Evolutionary conservation across 805 yeast species (phyloP).

Genomic region (Ogataea nakhonphanomensis): DNA sequence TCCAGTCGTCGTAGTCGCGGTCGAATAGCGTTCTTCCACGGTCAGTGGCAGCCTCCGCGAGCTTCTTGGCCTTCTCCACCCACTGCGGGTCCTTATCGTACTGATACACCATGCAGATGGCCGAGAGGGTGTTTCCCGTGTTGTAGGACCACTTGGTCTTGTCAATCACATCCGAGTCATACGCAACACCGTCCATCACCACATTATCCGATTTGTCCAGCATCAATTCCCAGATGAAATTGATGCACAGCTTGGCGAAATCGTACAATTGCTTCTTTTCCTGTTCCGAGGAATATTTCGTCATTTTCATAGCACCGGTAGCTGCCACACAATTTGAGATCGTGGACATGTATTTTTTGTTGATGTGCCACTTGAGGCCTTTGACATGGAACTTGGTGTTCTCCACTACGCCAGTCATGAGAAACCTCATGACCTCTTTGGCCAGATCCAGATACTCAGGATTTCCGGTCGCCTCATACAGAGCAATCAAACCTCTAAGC

Average conservation of each 20-base stretch:
- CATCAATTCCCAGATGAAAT: conserved; percentile 52
- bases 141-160: conserved; percentile 64
- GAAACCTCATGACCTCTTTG: conserved; percentile 53
- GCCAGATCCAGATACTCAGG: conserved; percentile 52
- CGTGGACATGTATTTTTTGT: conserved; percentile 56
- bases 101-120: conserved; percentile 47
- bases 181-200: conserved; percentile 60
- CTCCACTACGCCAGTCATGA: conserved; percentile 66
- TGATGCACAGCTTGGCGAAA: conserved; percentile 55
- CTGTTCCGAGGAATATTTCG: conserved; percentile 46
- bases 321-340: conserved; percentile 70
- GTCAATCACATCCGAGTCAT: conserved; percentile 43
- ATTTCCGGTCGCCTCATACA: conserved; percentile 64
- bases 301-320: conserved; percentile 53
- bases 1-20: conserved; percentile 52
- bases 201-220: conserved; percentile 54
- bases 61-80: conserved; percentile 42
- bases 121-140: conserved; percentile 62
- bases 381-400: conserved; percentile 46
- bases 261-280: conserved; percentile 38
- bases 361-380: conserved; percentile 67
- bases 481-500: conserved; percentile 61
- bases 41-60: conserved; percentile 59
- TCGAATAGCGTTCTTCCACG: conserved; percentile 55
- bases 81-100: conserved; percentile 50